Percentiles rank a stretch among this genome's conserved stretches.
Conservation (phyloP, 768 basidiomycete species). For the Lentinus tigrinus region DNA sequence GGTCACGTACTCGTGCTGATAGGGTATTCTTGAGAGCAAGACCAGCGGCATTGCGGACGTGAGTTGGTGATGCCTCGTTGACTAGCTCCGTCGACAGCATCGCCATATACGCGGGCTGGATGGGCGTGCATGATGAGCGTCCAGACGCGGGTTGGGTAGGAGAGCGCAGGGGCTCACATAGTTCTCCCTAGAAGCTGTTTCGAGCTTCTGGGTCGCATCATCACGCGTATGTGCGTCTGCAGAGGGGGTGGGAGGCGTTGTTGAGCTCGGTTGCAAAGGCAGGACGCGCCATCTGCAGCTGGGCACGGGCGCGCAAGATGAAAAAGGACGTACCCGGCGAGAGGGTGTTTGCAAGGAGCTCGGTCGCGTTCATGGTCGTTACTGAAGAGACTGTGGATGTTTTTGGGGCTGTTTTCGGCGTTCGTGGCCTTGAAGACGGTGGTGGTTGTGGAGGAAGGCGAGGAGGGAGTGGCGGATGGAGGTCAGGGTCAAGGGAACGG, state of each 20-base stretch:
- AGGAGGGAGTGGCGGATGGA: slow-evolving; percentile 2
- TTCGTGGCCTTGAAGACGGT: slow-evolving; percentile 13
- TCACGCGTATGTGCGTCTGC: slow-evolving; percentile 88
- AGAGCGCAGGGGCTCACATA: slow-evolving; percentile 56
- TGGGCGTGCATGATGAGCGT: slow-evolving; percentile 11
- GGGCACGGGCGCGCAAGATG: slow-evolving; percentile 28
- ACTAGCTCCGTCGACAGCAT: slow-evolving; percentile 85
- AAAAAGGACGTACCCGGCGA: slow-evolving; percentile 68
- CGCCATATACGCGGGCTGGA: slow-evolving; percentile 88
- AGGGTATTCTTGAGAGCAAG: slow-evolving; percentile 96
- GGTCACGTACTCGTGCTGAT: slow-evolving; percentile 72
- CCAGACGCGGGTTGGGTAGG: slow-evolving; percentile 6
- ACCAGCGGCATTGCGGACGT: slow-evolving; percentile 93
- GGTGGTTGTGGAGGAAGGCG: slow-evolving; percentile 13
- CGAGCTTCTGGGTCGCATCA: slow-evolving; percentile 87
- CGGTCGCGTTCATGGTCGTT: slow-evolving; percentile 81
- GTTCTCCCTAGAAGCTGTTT: slow-evolving; percentile 82
- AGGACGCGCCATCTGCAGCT: slow-evolving; percentile 12
- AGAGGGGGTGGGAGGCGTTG: slow-evolving; percentile 17
- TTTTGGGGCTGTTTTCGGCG: slow-evolving; percentile 17
- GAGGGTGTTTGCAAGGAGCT: slow-evolving; percentile 90
- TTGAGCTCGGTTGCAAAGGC: slow-evolving; percentile 17
- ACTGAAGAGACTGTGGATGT: slow-evolving; percentile 15
- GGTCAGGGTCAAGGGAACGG: slow-evolving; percentile 17
- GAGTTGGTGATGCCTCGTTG: slow-evolving; percentile 65